phyloP scores from a whole-genome alignment of 2,329 filamentous ascomycete genomes.

The Penicillium fuscoglaucum region DNA sequence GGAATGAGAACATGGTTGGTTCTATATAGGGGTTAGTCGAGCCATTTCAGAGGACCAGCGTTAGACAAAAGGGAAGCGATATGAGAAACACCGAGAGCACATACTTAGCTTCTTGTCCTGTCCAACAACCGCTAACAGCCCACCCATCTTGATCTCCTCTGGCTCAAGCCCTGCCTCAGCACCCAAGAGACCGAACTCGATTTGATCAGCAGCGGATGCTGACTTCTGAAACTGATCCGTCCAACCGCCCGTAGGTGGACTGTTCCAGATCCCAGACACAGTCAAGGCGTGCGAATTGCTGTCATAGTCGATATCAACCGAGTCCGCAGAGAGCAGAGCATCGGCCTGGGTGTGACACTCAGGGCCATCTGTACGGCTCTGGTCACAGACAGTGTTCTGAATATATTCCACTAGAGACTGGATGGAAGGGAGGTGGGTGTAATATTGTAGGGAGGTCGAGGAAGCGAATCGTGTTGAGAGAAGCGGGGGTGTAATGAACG shows the following conservation, averaged over 20 bases:
- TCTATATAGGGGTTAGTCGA: conserved; percentile 45
- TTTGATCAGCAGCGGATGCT: conserved; percentile 48
- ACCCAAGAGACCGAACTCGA: conserved; percentile 79
- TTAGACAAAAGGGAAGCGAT: neutral
- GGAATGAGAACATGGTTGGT: conserved; percentile 78
- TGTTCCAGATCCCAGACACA: conserved; percentile 63
- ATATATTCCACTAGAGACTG: conserved; percentile 56
- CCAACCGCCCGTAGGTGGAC: conserved; percentile 45
- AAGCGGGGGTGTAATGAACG: conserved; percentile 62
- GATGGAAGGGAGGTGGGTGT: conserved; percentile 63
- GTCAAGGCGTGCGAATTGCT: conserved; percentile 64
- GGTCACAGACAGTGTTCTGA: conserved; percentile 53
- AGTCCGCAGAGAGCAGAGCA: conserved; percentile 56
- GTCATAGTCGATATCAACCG: conserved; percentile 77
- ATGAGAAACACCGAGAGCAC: conserved; percentile 15
- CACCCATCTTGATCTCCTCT: conserved; percentile 75
- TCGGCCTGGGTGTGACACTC: conserved; percentile 54
- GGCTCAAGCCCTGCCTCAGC: conserved; percentile 59
- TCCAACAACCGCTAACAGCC: conserved; percentile 75
- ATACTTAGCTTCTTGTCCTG: conserved; percentile 67
- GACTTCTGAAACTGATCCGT: conserved; percentile 44
- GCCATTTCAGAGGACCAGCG: neutral
- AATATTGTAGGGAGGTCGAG: conserved; percentile 68
- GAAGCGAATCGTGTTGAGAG: conserved; percentile 62
- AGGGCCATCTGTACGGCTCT: conserved; percentile 35